These are phyloP conservation scores for Solanum commersonii DNA, from an alignment of 257 asterid genomes.

Conservation along the genomic window DNA sequence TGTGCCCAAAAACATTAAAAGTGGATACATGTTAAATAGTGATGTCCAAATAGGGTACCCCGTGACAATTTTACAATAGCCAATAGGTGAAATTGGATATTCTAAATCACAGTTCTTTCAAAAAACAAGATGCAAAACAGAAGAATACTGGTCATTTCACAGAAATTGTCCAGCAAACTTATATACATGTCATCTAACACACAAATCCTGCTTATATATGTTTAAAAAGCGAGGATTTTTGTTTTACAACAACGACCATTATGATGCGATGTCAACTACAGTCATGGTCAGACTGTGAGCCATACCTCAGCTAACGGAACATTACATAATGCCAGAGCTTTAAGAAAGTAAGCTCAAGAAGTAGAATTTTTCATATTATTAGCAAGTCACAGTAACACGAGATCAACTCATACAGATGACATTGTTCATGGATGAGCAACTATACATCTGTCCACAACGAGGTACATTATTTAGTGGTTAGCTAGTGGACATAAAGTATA, in stretches of 20 bases:
- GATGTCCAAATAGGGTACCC: background rate
- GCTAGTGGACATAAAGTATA: background rate
- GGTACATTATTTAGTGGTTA: background rate
- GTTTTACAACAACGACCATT: background rate
- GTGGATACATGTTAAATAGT: background rate
- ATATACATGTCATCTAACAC: background rate
- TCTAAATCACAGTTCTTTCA: background rate
- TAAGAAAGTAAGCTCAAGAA: background rate
- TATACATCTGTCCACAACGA: constrained; percentile 1
- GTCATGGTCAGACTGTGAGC: background rate
- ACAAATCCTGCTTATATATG: background rate
- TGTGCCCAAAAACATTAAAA: background rate
- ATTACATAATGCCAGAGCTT: background rate
- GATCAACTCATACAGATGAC: background rate
- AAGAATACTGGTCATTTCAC: background rate
- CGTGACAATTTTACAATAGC: background rate
- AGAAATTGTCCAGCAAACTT: background rate
- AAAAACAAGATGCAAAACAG: background rate
- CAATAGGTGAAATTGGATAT: background rate
- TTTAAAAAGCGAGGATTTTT: background rate
- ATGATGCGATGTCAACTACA: background rate
- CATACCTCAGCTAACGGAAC: background rate
- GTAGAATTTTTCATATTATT: background rate
- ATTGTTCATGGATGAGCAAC: background rate
- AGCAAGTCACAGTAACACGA: background rate